Evolutionary conservation across 2,329 filamentous ascomycete species (phyloP), one percentile per base, ranked within the genome.

Genomic region (Colletotrichum spaethianum): DNA sequence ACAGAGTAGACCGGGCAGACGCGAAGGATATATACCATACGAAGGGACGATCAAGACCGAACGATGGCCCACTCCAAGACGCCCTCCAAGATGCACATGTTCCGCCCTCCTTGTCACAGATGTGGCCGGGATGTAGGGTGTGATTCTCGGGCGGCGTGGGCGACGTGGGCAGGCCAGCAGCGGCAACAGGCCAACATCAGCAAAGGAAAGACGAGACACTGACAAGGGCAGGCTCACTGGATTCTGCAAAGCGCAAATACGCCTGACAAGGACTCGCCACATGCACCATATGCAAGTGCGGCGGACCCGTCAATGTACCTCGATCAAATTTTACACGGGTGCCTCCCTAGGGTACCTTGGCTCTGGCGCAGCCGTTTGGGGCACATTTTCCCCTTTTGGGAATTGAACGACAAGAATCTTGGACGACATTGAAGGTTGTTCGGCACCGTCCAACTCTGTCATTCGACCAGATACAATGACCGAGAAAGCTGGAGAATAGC

Each of bases 11-110:
- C 23, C 44, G 60, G 53, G 44, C 48, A 28, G 31, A 23, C 4
- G 59, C 46, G 63, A 53, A 60, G 40, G 52, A 70, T 72, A 72
- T 72, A 72, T 72, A 72, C 59, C 60, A 61, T 23, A 52, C 14
- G 33, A 16, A n/a, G 50, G 31, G 53, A 33, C 26, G 53, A 59
- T 55, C 60, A 46, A 33, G 23, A 40, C 65, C 52, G 40, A 20
- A 36, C 23, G n/a, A 36, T 28, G 40, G 46, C 28, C 20, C 46
- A 55, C 33, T 18, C 11, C 4, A n/a, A 52, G 36, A 46, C 23
- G 33, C 59, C 57, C 53, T 26, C 48, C 28, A 53, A 28, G 50
- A 31, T 40, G 57, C 20, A 53, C 48, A n/a, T 63, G 61, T 53
- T 14, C 61, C 12, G 33, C 26, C 36, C 20, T 63, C 48, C 23